These are phyloP conservation scores for Dionaea muscipula DNA, from an alignment of 179 eudicot genomes.

Conservation along the genomic window DNA sequence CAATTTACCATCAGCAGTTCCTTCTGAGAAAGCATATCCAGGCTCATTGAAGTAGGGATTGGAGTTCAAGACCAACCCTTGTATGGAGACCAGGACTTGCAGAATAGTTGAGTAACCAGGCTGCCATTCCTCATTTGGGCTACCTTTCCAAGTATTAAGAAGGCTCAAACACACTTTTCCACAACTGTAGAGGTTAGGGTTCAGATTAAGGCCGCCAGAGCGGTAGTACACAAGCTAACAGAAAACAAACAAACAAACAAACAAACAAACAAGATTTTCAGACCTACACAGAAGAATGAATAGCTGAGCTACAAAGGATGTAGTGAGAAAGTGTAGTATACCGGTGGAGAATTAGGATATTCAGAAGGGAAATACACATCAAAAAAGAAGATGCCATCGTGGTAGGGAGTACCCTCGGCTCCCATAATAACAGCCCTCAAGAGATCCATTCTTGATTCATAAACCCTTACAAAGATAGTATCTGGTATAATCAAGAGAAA, in stretches of 20 bases:
- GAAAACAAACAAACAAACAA: constrained; percentile 6
- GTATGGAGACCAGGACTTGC: constrained; percentile 77
- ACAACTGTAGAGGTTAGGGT: constrained; percentile 51
- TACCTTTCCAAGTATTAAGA: constrained; percentile 64
- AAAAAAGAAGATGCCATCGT: constrained; percentile 81
- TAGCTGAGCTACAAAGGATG: too few species aligned
- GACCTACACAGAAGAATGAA: too few species aligned
- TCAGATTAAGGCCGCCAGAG: constrained; percentile 64
- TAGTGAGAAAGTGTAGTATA: constrained; percentile 18
- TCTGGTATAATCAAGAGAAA: constrained; percentile 23
- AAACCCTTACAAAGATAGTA: constrained; percentile 60
- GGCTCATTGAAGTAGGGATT: constrained; percentile 80
- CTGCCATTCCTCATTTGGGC: constrained; percentile 43
- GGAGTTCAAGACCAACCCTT: constrained; percentile 61
- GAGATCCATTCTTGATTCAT: constrained; percentile 71
- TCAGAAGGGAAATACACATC: constrained; percentile 42
- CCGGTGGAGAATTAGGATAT: constrained; percentile 69
- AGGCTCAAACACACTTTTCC: constrained; percentile 89
- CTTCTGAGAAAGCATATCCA: constrained; percentile 23
- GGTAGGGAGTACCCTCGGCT: constrained; percentile 83
- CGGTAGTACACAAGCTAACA: constrained; percentile 54
- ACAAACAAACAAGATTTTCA: background rate
- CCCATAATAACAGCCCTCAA: constrained; percentile 75
- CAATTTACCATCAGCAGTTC: constrained; percentile 21
- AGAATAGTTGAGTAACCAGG: constrained; percentile 63